Evolutionary conservation across 2,329 filamentous ascomycete species (phyloP), one percentile per base, ranked within the genome.

Genomic region (Microsporum ferrugineum): DNA sequence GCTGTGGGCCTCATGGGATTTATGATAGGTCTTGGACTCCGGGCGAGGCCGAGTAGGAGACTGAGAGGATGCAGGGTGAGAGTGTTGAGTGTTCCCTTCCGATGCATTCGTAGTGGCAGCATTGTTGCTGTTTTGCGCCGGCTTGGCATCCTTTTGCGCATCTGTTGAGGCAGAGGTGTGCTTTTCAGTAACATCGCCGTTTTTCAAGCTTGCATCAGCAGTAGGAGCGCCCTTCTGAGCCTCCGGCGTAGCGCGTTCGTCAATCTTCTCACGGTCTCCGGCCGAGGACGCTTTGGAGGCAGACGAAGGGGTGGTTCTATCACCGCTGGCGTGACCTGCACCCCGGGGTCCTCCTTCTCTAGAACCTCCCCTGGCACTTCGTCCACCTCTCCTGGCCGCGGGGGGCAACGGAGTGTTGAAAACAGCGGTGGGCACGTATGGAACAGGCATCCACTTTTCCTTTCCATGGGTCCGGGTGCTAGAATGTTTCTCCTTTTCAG

Each of bases 361-460:
- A 62, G 82, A 80, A 67, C 80, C 80, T 12, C 57, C 57, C 70
- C 84, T 81, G 60, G 79, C 75, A 59, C 79, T 75, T 68, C 82
- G 77, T 63, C 83, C 80, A 59, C 82, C 81, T 67, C 81, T 77
- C 61, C 81, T 77, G 58, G 78, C 75, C 1, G 76, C 71, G 51
- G 75, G 67, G 10, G 77, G 77, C 39, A 96, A 73, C 33, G 88
- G 89, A 0, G 94, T 96, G 71, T 89, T 88, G 74, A 95, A 97
- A 62, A 86, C 86, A 57, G 94, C 90, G 12, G 84, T 87, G 6
- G 91, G 92, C 10, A 89, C 89, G 69, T 91, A 92, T 38, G 87
- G 84, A 61, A 96, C 83, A 0, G 85, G 82, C 62, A 89, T 85
- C 92, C 94, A 97, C 69, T 91, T 89, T 68, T 88, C 85, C 78